Conservation (phyloP, 2,329 filamentous ascomycete species). For the Colletotrichum sp. region DNA sequence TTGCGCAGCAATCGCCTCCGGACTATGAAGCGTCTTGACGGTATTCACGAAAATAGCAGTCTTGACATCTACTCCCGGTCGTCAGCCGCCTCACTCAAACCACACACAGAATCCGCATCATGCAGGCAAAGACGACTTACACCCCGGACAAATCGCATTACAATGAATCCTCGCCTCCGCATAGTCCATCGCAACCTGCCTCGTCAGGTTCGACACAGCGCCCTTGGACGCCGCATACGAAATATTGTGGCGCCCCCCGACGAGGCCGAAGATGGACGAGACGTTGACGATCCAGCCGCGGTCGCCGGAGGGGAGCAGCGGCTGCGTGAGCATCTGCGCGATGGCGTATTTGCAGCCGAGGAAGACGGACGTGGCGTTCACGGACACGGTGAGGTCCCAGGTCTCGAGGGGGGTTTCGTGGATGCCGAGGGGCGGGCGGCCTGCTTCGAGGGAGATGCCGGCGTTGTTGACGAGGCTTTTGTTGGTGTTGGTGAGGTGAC, state of each 20-base stretch:
- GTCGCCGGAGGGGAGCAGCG: constrained; percentile 38
- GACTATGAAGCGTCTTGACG: background rate
- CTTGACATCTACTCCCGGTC: background rate
- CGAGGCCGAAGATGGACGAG: constrained; percentile 45
- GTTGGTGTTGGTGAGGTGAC: constrained; percentile 38
- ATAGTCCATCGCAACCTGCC: constrained; percentile 53
- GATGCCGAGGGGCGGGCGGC: constrained; percentile 35
- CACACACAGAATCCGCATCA: too few species aligned
- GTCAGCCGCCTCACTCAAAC: background rate
- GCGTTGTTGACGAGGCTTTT: constrained; percentile 49
- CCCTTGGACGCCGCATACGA: constrained; percentile 55
- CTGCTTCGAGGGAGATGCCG: constrained; percentile 47
- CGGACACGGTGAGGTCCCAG: constrained; percentile 46
- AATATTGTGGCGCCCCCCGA: constrained; percentile 28
- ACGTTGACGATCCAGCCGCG: constrained; percentile 57
- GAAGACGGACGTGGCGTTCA: constrained; percentile 43
- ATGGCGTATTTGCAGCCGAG: constrained; percentile 49
- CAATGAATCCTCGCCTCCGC: constrained; percentile 52
- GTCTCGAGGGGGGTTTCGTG: constrained; percentile 49
- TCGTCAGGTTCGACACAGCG: constrained; percentile 54
- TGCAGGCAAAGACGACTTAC: background rate
- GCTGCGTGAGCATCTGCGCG: constrained; percentile 55
- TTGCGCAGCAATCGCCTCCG: background rate
- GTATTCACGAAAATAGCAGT: background rate
- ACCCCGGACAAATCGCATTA: constrained; percentile 60